Base-by-base conservation (phyloP, 768 basidiomycete species). In the Naematelia aurantialba region DNA sequence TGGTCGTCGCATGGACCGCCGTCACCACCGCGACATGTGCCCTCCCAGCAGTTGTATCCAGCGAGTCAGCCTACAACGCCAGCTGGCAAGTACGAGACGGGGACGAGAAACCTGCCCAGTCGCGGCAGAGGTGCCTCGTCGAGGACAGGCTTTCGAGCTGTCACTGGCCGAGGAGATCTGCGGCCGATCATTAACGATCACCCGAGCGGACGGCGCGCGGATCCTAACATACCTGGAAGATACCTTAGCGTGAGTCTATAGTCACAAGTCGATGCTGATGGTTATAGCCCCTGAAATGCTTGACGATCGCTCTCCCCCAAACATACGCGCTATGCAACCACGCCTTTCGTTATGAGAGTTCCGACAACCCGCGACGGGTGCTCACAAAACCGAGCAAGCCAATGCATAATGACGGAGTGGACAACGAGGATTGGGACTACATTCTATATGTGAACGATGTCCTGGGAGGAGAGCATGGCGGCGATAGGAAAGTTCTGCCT, bases 381-480 rank as follows among this genome's bases (percentile, higher is more conserved):
- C 82, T 99, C 59, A 99, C 96, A 22, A 99, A 99, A 77, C 96
- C 96, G 19, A 91, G 89, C 80, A 96, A 96, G 75, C 89, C 92
- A 0, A 83, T 84, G 0, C 89, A 94, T 76, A 99, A 99, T 76
- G 93, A 97, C 60, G 94, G 94, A 1, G 96, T 87, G 67, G 96
- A 99, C 79, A 99, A 99, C 69, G 94, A 98, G 69, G 96, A 99
- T 77, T 94, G 92, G 70, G 96, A 99, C 76, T 99, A 99, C 72
- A 98, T 99, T 70, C 84, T 99, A 59, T 99, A 98, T 77, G 96
- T 99, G 74, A 99, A 99, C 73, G 96, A 99, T 72, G 92, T 91
- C 82, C 79, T 99, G 58, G 96, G 96, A 2, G 87, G 84, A 24
- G 96, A 97, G 69, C 89, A 93, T 61, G 89, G 90, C 10, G 72